Conservation (phyloP, 495 filamentous ascomycete genomes). For the Tuber umbilicatum region DNA sequence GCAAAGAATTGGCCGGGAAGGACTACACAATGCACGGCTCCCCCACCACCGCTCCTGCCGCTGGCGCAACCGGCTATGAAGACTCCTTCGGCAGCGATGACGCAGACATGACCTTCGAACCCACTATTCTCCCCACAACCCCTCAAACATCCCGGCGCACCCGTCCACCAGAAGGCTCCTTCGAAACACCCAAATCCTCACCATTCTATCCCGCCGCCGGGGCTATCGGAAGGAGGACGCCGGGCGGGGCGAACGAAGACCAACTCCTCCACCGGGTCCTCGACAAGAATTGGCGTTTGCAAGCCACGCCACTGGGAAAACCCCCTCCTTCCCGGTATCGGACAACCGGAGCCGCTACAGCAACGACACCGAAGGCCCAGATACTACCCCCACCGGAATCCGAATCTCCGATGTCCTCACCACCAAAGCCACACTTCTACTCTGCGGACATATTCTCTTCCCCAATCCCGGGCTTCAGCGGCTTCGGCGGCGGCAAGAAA, state of each 20-base stretch:
- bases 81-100: slow-evolving; percentile 1
- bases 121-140: slow-evolving; percentile 25
- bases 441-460: slow-evolving; percentile 82
- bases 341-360: slow-evolving; percentile 41
- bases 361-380: slow-evolving; percentile 33
- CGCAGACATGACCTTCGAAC: slow-evolving; percentile 5
- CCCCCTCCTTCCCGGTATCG: slow-evolving; percentile 39
- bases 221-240: slow-evolving; percentile 43
- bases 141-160: slow-evolving; percentile 22
- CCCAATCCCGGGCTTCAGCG: slow-evolving; percentile 64
- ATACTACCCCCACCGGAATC: slow-evolving; percentile 46
- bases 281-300: slow-evolving; percentile 88
- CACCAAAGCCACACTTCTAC: slow-evolving; percentile 61
- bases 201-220: slow-evolving; percentile 46
- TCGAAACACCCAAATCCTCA: slow-evolving; percentile 36
- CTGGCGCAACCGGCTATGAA: neutral
- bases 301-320: slow-evolving; percentile 72
- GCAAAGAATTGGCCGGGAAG: slow-evolving; percentile 33
- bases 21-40: slow-evolving; percentile 43
- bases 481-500: slow-evolving; percentile 42
- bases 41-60: slow-evolving; percentile 45
- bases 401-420: slow-evolving; percentile 65
- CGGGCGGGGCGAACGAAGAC: slow-evolving; percentile 50
- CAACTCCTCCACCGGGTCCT: slow-evolving; percentile 78
- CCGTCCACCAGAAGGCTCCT: slow-evolving; percentile 13